Percentiles rank a stretch among this genome's conserved stretches.
These are phyloP conservation scores for Saccharomycopsis sp. DNA, from an alignment of 805 yeast genomes.

Conservation along the genomic window DNA sequence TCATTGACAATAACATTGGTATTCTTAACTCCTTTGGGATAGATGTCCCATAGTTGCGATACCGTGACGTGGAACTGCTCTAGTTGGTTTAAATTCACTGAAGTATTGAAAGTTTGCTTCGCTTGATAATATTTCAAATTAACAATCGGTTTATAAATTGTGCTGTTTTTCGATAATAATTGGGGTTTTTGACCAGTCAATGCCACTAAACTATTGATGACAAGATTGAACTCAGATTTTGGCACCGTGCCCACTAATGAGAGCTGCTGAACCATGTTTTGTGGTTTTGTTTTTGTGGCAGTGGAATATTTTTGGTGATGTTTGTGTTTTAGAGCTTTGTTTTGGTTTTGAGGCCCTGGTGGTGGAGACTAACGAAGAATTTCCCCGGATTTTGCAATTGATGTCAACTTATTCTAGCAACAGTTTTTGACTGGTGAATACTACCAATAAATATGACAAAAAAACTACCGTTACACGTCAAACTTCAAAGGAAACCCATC, in stretches of 20 bases:
- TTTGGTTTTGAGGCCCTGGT: no score
- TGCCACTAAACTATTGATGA: constrained; percentile 12
- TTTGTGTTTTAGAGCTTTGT: no score
- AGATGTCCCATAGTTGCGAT: constrained; percentile 8
- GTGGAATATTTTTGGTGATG: no score
- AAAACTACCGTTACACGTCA: constrained; percentile 42
- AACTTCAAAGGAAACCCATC: constrained; percentile 48
- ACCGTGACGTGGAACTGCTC: constrained; percentile 13
- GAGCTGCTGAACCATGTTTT: constrained; percentile 19
- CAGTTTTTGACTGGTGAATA: no score
- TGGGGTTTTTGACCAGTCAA: constrained; percentile 17
- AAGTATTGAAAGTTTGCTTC: constrained; percentile 8
- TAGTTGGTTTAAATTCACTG: constrained; percentile 9
- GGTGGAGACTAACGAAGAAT: no score
- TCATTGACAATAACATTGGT: constrained; percentile 16
- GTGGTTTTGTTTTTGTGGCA: no score
- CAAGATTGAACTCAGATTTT: constrained; percentile 10
- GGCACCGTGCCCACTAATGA: constrained; percentile 8
- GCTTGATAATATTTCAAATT: constrained; percentile 12
- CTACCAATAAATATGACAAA: no score
- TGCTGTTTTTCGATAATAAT: constrained; percentile 5
- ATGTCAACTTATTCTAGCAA: no score
- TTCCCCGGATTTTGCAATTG: no score
- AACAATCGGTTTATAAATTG: constrained; percentile 11
- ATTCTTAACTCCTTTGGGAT: constrained; percentile 6